Conservation (phyloP, 2,329 filamentous ascomycete genomes). For the Thermomyces lanuginosus region DNA sequence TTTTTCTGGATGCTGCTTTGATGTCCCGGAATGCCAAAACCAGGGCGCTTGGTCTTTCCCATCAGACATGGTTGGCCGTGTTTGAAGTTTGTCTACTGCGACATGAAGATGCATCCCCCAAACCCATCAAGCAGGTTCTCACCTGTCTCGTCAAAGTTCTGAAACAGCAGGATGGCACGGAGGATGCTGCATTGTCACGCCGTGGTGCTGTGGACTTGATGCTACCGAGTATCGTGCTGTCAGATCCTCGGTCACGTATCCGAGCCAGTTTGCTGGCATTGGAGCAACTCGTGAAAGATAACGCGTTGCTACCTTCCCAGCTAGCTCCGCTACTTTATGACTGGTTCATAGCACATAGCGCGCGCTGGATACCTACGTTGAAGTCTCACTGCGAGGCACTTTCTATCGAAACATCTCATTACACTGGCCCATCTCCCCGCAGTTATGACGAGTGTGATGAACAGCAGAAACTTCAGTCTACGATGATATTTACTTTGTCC, state of each 20-base stretch:
- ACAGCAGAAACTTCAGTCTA: conserved; percentile 10
- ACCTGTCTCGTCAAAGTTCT: conserved; percentile 22
- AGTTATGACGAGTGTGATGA: conserved; percentile 8
- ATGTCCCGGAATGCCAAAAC: conserved; percentile 17
- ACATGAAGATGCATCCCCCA: conserved; percentile 28
- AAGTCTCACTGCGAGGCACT: conserved; percentile 18
- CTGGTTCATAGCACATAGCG: conserved; percentile 20
- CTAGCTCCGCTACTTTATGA: conserved; percentile 14
- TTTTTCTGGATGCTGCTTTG: conserved; percentile 25
- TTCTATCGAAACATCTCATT: conserved; percentile 11
- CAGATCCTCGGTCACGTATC: conserved; percentile 23
- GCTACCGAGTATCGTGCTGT: conserved; percentile 22
- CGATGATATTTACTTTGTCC: conserved; percentile 17
- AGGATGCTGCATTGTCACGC: conserved; percentile 11
- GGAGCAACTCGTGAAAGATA: conserved; percentile 24
- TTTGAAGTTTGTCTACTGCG: conserved; percentile 25
- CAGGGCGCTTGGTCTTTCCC: conserved; percentile 17
- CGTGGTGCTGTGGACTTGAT: conserved; percentile 12
- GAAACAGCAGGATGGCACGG: conserved; percentile 12
- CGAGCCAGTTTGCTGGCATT: conserved; percentile 22
- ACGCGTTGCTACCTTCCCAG: conserved; percentile 16
- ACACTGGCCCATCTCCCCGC: conserved; percentile 6
- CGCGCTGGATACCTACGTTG: conserved; percentile 17
- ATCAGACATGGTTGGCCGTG: conserved; percentile 23
- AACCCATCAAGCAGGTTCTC: conserved; percentile 30